Evolutionary conservation across 1,284 basidiomycete genomes (phyloP).

Genomic region (Fomitiporia mediterranea): DNA sequence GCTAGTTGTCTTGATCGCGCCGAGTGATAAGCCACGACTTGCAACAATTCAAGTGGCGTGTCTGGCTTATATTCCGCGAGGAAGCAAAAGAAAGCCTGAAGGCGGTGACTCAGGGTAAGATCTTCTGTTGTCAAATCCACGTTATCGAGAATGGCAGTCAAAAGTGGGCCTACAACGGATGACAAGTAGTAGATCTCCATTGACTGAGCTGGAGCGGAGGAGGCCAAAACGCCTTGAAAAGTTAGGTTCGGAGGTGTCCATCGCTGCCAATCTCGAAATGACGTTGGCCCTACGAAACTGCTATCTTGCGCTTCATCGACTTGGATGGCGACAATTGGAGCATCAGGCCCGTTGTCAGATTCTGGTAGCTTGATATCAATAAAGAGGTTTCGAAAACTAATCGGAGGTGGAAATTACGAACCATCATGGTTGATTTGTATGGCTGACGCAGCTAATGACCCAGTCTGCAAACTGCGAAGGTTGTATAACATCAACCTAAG

Average conservation of each 20-base stretch:
- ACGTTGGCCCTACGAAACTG: slow-evolving; percentile 28
- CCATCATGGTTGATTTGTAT: not conserved
- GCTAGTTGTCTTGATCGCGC: slow-evolving; percentile 50
- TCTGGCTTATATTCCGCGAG: slow-evolving; percentile 63
- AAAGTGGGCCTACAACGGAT: slow-evolving; percentile 53
- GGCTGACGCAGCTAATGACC: not conserved
- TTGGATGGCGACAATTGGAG: slow-evolving; percentile 53
- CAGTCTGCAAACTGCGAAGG: slow-evolving; percentile 19
- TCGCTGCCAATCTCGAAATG: slow-evolving; percentile 32
- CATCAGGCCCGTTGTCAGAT: slow-evolving; percentile 24
- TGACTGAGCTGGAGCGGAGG: slow-evolving; percentile 53
- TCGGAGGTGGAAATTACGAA: not conserved
- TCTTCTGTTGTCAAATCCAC: slow-evolving; percentile 37
- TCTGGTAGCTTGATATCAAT: slow-evolving; percentile 8
- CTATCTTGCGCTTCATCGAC: slow-evolving; percentile 49
- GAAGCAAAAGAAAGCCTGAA: slow-evolving; percentile 53
- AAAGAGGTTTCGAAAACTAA: not conserved
- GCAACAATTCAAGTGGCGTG: slow-evolving; percentile 62
- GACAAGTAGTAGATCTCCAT: slow-evolving; percentile 52
- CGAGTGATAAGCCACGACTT: slow-evolving; percentile 64
- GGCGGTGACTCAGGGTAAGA: slow-evolving; percentile 41
- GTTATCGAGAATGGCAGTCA: slow-evolving; percentile 55
- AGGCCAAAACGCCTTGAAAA: slow-evolving; percentile 36
- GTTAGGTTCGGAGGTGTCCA: slow-evolving; percentile 27
- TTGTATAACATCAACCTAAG: slow-evolving; percentile 41